Evolutionary conservation across 805 yeast species (phyloP).

Genomic region (Kluyveromyces nonfermentans): DNA sequence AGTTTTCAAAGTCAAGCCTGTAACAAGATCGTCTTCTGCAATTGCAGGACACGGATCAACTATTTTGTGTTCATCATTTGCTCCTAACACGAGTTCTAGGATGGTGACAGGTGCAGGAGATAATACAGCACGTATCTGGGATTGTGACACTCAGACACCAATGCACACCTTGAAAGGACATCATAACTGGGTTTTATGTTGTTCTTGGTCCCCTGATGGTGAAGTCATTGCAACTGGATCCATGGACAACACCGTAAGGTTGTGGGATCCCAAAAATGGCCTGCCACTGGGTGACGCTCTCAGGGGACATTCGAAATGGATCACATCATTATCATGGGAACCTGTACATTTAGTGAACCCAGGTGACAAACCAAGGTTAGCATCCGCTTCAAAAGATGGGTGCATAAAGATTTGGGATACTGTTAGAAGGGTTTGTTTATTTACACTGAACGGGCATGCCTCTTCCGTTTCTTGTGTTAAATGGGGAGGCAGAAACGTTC

Average conservation of each 20-base stretch:
- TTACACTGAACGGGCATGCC: conserved; percentile 79
- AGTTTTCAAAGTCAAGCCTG: conserved; percentile 83
- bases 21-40: conserved; percentile 84
- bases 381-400: conserved; percentile 86
- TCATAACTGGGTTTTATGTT: conserved; percentile 88
- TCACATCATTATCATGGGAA: conserved; percentile 87
- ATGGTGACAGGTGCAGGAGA: conserved; percentile 97
- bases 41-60: conserved; percentile 95
- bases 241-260: conserved; percentile 80
- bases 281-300: conserved; percentile 63
- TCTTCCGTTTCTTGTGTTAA: conserved; percentile 89
- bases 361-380: conserved; percentile 62
- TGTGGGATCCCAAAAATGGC: conserved; percentile 81
- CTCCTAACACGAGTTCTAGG: conserved; percentile 76
- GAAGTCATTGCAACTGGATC: conserved; percentile 88
- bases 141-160: conserved; percentile 90
- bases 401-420: conserved; percentile 87
- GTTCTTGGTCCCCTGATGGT: conserved; percentile 88
- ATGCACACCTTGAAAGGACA: conserved; percentile 74
- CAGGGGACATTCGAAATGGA: conserved; percentile 81
- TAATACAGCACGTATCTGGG: conserved; percentile 93
- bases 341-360: conserved; percentile 72
- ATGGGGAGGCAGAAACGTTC: conserved; percentile 85
- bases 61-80: conserved; percentile 83
- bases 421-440: conserved; percentile 50